Conservation (phyloP, 106 monocot genomes). For the Ottelia alismoides region DNA sequence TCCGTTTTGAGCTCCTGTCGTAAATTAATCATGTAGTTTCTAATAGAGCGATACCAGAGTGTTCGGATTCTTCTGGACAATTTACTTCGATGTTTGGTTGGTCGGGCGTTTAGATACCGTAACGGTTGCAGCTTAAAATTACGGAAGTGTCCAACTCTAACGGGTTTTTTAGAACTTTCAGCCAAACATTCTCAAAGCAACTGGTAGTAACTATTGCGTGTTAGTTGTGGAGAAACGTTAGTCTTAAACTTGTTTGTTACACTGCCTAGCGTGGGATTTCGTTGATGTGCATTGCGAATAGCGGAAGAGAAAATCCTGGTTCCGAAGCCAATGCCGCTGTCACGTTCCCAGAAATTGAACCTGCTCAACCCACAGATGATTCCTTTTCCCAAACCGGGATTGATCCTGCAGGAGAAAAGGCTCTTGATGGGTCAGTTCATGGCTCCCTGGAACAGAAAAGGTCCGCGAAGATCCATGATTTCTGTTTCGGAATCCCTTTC, state of each 20-base stretch:
- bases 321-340: not conserved
- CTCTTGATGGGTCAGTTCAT: not conserved
- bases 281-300: slow-evolving; percentile 9
- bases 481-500: slow-evolving; percentile 27
- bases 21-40: too few species aligned
- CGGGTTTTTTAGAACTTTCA: too few species aligned
- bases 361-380: not conserved
- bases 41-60: too few species aligned
- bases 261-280: slow-evolving; percentile 1
- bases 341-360: slow-evolving; percentile 3
- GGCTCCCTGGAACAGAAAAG: slow-evolving; percentile 6
- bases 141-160: too few species aligned
- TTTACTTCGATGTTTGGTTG: too few species aligned
- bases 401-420: not conserved
- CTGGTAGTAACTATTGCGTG: too few species aligned
- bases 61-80: too few species aligned
- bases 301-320: not conserved
- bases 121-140: too few species aligned
- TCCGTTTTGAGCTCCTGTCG: too few species aligned
- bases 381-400: not conserved
- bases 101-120: too few species aligned
- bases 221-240: too few species aligned
- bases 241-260: not conserved
- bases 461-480: slow-evolving; percentile 26
- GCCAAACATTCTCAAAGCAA: too few species aligned